Conservation (phyloP, 2,329 filamentous ascomycete species). For the Bipolaris zeicola region DNA sequence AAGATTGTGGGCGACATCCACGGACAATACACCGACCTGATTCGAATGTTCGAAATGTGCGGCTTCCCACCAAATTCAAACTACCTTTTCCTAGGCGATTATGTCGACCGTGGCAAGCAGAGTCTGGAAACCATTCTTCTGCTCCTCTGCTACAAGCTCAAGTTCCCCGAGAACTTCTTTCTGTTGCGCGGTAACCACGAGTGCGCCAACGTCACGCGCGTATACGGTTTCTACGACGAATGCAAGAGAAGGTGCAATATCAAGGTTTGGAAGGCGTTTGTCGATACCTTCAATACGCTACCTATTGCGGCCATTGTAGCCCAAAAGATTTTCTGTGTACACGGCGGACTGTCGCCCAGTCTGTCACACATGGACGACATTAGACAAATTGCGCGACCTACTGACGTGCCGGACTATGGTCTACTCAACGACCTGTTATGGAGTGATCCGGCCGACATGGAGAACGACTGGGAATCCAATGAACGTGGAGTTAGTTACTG, state of each 20-base stretch:
- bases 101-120: constrained; percentile 98
- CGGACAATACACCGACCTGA: constrained; percentile 93
- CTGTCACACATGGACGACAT: constrained; percentile 98
- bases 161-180: constrained; percentile 99
- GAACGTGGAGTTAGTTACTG: constrained; percentile 97
- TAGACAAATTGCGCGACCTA: constrained; percentile 90
- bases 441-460: constrained; percentile 98
- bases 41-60: constrained; percentile 98
- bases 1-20: constrained; percentile 98
- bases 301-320: constrained; percentile 97
- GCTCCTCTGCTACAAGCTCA: constrained; percentile 98
- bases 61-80: constrained; percentile 76
- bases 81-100: constrained; percentile 99
- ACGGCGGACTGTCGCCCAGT: constrained; percentile 90
- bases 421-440: constrained; percentile 93
- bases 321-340: constrained; percentile 96
- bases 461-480: constrained; percentile 96
- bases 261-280: constrained; percentile 98
- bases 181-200: constrained; percentile 98
- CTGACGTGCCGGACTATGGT: constrained; percentile 96
- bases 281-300: constrained; percentile 94
- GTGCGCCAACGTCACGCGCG: constrained; percentile 97
- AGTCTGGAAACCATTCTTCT: constrained; percentile 98
- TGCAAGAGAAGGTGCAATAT: constrained; percentile 99
- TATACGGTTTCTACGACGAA: constrained; percentile 99